Conservation (phyloP, 441 rosid species). For the Daphne laureola region DNA sequence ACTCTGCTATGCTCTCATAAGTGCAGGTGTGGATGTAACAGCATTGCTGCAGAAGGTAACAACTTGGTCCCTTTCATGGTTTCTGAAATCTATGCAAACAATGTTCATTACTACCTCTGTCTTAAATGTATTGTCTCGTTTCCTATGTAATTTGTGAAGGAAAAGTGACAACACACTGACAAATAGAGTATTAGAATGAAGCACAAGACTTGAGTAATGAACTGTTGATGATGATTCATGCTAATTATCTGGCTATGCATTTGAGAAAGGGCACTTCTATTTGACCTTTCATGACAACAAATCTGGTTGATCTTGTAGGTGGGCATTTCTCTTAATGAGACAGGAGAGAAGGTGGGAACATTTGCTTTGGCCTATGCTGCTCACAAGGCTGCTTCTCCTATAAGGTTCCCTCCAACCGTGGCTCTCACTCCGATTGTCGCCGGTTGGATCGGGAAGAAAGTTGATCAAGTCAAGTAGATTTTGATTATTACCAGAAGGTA, state of each 20-base stretch:
- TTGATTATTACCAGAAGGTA: not conserved
- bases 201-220: too few relatives aligned
- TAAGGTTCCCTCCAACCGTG: slow-evolving; percentile 81
- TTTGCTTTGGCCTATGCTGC: slow-evolving; percentile 90
- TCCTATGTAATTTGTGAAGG: too few relatives aligned
- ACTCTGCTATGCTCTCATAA: slow-evolving; percentile 57
- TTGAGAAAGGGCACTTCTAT: too few relatives aligned
- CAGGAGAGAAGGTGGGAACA: slow-evolving; percentile 80
- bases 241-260: too few relatives aligned
- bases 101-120: too few relatives aligned
- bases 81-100: too few relatives aligned
- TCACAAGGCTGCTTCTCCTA: slow-evolving; percentile 95
- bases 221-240: not conserved
- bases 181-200: too few relatives aligned
- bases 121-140: too few relatives aligned
- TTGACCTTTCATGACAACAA: too few relatives aligned
- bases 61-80: too few relatives aligned
- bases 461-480: slow-evolving; percentile 34
- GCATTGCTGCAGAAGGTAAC: slow-evolving; percentile 57
- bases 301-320: slow-evolving; percentile 30
- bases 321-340: slow-evolving; percentile 58
- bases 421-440: slow-evolving; percentile 91
- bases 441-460: slow-evolving; percentile 80
- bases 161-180: too few relatives aligned
- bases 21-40: slow-evolving; percentile 70